Conservation (phyloP, 495 filamentous ascomycete species). For the Paragyromitra xinjiangensis region DNA sequence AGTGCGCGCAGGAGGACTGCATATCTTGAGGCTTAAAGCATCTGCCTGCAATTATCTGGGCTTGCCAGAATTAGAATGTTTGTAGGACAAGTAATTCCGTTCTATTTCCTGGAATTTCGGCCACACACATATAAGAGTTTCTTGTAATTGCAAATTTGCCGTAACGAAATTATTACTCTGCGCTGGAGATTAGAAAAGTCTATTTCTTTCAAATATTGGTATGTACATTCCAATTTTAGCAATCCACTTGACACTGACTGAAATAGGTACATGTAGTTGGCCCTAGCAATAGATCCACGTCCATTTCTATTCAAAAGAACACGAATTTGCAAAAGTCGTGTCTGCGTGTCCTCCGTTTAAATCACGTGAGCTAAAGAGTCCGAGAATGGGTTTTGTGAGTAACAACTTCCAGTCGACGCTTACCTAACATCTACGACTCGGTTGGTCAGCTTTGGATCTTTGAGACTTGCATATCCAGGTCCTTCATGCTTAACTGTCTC, state of each 20-base stretch:
- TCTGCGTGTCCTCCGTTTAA: background rate
- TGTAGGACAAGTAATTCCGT: background rate
- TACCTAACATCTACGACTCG: too few relatives aligned
- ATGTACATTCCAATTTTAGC: background rate
- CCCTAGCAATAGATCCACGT: background rate
- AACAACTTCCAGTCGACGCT: too few relatives aligned
- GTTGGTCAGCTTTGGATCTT: too few relatives aligned
- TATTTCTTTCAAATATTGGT: background rate
- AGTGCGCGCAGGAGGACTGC: too few relatives aligned
- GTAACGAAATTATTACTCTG: background rate
- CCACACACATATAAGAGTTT: background rate
- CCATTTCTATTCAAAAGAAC: background rate
- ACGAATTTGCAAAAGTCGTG: background rate
- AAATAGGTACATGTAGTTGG: background rate
- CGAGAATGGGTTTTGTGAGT: too few relatives aligned
- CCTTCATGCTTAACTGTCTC: background rate
- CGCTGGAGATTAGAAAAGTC: background rate
- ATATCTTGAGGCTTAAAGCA: too few relatives aligned
- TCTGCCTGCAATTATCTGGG: too few relatives aligned
- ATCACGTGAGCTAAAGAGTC: too few relatives aligned
- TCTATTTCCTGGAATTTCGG: background rate
- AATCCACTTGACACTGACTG: background rate
- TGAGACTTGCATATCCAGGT: background rate
- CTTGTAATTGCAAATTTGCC: background rate
- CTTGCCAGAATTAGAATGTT: background rate